Evolutionary conservation across 108 stramenopile genomes (phyloP).

Genomic region (Cylindrotheca fusiformis): DNA sequence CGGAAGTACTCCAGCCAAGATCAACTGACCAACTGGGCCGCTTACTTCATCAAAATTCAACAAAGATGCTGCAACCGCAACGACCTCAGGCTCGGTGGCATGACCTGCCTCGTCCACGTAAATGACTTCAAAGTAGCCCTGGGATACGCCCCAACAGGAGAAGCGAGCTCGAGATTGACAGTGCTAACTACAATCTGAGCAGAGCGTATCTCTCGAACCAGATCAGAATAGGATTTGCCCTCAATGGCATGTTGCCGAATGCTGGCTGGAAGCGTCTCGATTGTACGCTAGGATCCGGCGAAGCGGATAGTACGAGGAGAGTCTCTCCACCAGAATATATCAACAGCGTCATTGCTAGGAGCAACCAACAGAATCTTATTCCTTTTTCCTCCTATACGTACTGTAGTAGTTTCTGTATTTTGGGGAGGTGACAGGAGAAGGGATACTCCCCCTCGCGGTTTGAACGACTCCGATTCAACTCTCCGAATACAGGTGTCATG

Average conservation of each 20-base stretch:
- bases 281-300: conserved; percentile 48
- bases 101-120: conserved; percentile 71
- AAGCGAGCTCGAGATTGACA: conserved; percentile 42
- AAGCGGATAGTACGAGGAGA: conserved; percentile 33
- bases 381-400: conserved; percentile 14
- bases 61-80: conserved; percentile 26
- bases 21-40: conserved; percentile 14
- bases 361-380: conserved; percentile 52
- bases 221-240: not conserved
- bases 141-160: conserved; percentile 22
- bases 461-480: no score
- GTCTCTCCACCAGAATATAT: conserved; percentile 52
- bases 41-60: conserved; percentile 1
- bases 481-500: no score
- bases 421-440: no score
- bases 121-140: conserved; percentile 47
- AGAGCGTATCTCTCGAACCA: not conserved
- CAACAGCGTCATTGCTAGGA: conserved; percentile 61
- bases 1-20: conserved; percentile 63
- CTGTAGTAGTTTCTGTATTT: no score
- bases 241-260: conserved; percentile 11
- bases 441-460: no score
- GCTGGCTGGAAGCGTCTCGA: conserved; percentile 27
- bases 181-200: conserved; percentile 47
- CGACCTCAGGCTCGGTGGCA: conserved; percentile 58